Percentiles rank a stretch among this genome's conserved stretches.
These are phyloP conservation scores for Colletotrichum musae DNA, from an alignment of 2,329 filamentous ascomycete genomes.

Conservation along the genomic window DNA sequence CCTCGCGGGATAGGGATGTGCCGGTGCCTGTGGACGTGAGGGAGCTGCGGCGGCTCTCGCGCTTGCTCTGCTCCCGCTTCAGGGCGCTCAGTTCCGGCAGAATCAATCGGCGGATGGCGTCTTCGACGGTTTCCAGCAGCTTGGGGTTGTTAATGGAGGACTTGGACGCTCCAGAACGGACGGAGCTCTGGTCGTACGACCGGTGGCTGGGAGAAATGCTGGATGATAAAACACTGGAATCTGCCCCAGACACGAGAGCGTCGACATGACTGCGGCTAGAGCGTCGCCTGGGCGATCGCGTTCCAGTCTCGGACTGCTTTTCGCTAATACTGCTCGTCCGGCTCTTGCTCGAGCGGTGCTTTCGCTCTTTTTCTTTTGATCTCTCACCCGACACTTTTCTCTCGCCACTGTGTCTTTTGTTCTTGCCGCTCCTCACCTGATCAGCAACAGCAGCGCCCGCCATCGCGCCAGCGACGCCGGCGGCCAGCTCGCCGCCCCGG, in stretches of 20 bases:
- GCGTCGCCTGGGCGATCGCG: conserved; percentile 62
- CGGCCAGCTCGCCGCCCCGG: conserved; percentile 55
- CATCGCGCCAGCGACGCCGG: conserved; percentile 55
- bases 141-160: conserved; percentile 94
- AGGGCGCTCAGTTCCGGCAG: conserved; percentile 92
- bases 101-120: conserved; percentile 90
- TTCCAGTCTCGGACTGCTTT: conserved; percentile 59
- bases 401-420: conserved; percentile 59
- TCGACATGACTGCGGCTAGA: conserved; percentile 69
- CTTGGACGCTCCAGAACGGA: conserved; percentile 64
- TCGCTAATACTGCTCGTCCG: conserved; percentile 66
- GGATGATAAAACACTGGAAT: conserved; percentile 70
- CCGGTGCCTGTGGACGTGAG: conserved; percentile 66
- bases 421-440: conserved; percentile 61
- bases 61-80: conserved; percentile 89
- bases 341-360: conserved; percentile 63
- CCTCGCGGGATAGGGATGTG: conserved; percentile 67
- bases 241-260: conserved; percentile 65
- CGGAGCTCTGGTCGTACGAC: conserved; percentile 68
- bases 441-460: conserved; percentile 57
- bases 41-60: conserved; percentile 79
- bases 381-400: conserved; percentile 55
- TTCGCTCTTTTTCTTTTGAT: conserved; percentile 65
- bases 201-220: conserved; percentile 68
- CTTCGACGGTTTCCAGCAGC: conserved; percentile 90